phyloP scores from a whole-genome alignment of 257 asterid genomes.

The Forsythia viridissima region DNA sequence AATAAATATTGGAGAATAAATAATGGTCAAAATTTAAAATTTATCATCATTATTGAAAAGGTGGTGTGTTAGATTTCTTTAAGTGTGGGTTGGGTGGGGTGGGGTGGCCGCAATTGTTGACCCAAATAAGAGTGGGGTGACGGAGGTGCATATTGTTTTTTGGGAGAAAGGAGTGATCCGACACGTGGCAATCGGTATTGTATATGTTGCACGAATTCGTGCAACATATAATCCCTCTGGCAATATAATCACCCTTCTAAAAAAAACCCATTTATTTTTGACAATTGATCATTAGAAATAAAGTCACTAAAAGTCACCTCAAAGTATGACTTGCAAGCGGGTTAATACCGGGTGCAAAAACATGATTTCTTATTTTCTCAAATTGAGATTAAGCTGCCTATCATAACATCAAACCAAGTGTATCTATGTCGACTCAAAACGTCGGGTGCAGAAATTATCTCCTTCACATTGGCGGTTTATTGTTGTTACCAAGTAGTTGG shows the following conservation, averaged over 20 bases:
- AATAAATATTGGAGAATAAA: too few species aligned
- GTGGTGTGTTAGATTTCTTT: too few species aligned
- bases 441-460: slow-evolving; percentile 12
- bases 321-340: slow-evolving; percentile 20
- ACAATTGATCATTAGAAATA: not conserved
- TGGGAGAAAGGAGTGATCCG: too few species aligned
- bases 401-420: slow-evolving; percentile 20
- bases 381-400: slow-evolving; percentile 12
- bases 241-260: not conserved
- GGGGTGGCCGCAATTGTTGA: too few species aligned
- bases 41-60: too few species aligned
- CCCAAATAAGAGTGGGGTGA: too few species aligned
- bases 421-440: slow-evolving; percentile 20
- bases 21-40: too few species aligned
- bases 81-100: too few species aligned
- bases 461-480: slow-evolving; percentile 60
- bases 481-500: slow-evolving; percentile 74
- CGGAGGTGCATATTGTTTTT: too few species aligned
- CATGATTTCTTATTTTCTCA: slow-evolving; percentile 9
- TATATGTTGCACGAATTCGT: too few species aligned
- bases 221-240: too few species aligned
- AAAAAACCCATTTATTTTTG: not conserved
- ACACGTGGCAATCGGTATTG: too few species aligned
- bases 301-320: not conserved
- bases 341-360: slow-evolving; percentile 20